Percentiles rank a stretch among this genome's conserved stretches.
Conservation (phyloP, 257 asterid species). For the Petunia secreta region DNA sequence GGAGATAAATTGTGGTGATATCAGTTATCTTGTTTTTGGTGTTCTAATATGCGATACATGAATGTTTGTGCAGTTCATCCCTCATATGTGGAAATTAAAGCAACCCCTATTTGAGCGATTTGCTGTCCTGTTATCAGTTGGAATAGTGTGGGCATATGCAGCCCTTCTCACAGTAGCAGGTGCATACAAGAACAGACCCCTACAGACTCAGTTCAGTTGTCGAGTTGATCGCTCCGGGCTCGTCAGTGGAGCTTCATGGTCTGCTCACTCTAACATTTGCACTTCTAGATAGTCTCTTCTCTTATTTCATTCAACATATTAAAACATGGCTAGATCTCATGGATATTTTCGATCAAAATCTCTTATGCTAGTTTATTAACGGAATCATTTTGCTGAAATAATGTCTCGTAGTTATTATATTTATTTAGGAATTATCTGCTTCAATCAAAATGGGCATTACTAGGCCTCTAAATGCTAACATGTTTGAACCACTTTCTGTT, state of each 20-base stretch:
- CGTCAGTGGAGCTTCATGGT: constrained; percentile 82
- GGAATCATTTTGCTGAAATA: not conserved
- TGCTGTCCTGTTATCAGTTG: constrained; percentile 83
- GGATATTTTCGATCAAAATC: not conserved
- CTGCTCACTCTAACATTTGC: constrained; percentile 22
- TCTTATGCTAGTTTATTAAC: not conserved
- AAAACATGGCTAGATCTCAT: not conserved
- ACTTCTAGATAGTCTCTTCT: not conserved
- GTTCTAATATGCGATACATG: not conserved
- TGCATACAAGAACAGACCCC: constrained; percentile 58
- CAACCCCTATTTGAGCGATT: constrained; percentile 61
- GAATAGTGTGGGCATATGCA: constrained; percentile 86
- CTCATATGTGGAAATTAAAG: constrained; percentile 50
- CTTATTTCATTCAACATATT: not conserved
- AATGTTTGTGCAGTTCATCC: constrained; percentile 61
- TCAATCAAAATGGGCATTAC: not conserved
- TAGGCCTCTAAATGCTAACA: not conserved
- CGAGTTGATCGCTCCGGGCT: constrained; percentile 97
- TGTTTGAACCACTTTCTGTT: not conserved
- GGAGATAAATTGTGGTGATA: not conserved
- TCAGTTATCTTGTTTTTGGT: not conserved
- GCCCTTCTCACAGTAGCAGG: constrained; percentile 55
- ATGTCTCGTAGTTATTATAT: not conserved
- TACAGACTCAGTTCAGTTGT: constrained; percentile 80
- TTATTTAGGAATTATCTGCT: not conserved